Percentiles rank a stretch among this genome's conserved stretches.
Conservation (phyloP, 305 asterid species). For the Fraxinus platypoda region DNA sequence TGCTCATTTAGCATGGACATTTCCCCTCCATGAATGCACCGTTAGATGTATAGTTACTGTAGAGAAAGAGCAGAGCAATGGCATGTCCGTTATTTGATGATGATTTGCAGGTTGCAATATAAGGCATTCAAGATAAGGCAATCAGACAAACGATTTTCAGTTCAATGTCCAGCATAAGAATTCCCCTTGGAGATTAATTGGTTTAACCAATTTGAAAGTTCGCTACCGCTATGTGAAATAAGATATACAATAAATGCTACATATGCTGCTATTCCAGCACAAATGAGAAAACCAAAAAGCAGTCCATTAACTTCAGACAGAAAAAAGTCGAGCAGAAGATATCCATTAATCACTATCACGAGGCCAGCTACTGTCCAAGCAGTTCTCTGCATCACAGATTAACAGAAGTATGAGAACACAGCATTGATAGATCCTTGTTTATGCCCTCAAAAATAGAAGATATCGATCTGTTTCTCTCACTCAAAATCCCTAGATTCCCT, state of each 20-base stretch:
- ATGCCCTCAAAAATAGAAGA: neutral
- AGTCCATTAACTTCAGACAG: constrained; percentile 67
- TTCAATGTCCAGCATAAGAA: constrained; percentile 35
- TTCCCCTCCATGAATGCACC: constrained; percentile 10
- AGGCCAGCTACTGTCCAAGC: constrained; percentile 91
- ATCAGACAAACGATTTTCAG: neutral
- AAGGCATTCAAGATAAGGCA: neutral
- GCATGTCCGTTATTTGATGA: neutral
- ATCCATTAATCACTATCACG: constrained; percentile 89
- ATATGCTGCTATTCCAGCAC: constrained; percentile 60
- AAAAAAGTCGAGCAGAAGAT: constrained; percentile 82
- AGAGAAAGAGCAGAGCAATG: constrained; percentile 10
- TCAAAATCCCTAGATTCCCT: neutral
- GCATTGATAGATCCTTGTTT: neutral
- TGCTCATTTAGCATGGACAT: constrained; percentile 12
- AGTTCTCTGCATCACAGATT: constrained; percentile 45
- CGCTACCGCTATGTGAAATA: constrained; percentile 51
- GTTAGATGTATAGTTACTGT: constrained; percentile 12
- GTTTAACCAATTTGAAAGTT: constrained; percentile 44
- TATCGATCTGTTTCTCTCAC: neutral
- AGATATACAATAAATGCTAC: constrained; percentile 66
- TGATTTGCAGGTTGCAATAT: neutral
- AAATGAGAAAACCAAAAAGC: constrained; percentile 53
- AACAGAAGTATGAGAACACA: neutral
- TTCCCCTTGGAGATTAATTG: constrained; percentile 36